Evolutionary conservation across 495 filamentous ascomycete genomes (phyloP).

Genomic region (Hypoxylon lienhwacheense): DNA sequence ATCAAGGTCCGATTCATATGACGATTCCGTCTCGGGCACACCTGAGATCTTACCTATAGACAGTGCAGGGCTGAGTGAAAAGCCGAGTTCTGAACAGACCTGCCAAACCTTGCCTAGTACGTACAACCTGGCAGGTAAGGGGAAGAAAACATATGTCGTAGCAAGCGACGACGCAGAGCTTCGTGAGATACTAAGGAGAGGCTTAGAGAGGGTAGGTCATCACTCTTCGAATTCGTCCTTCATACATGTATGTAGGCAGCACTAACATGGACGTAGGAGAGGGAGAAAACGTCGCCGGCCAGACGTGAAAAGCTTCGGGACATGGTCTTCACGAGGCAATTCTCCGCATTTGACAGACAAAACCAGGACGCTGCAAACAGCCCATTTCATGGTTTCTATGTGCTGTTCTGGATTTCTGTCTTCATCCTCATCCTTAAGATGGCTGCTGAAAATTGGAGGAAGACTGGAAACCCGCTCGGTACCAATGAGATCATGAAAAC

Average conservation of each 20-base stretch:
- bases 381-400: conserved; percentile 75
- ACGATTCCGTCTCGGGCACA: conserved; percentile 21
- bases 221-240: neutral
- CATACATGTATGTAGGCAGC: neutral
- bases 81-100: conserved; percentile 12
- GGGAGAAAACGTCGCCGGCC: conserved; percentile 16
- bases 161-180: conserved; percentile 60
- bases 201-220: conserved; percentile 46
- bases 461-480: conserved; percentile 63
- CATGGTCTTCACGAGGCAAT: conserved; percentile 67
- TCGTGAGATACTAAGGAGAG: conserved; percentile 52
- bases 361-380: conserved; percentile 59
- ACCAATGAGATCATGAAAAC: conserved; percentile 66
- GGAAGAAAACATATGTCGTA: conserved; percentile 49
- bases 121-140: conserved; percentile 1
- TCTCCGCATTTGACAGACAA: conserved; percentile 70
- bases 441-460: conserved; percentile 64
- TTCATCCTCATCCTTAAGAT: conserved; percentile 63
- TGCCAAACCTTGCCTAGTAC: conserved; percentile 10
- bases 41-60: conserved; percentile 28
- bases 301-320: conserved; percentile 61
- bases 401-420: conserved; percentile 72
- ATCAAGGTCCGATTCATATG: conserved; percentile 23
- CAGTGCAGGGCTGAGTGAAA: neutral
- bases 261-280: conserved; percentile 31